phyloP scores from a whole-genome alignment of 2,329 filamentous ascomycete genomes.

The Grosmannia serpens region DNA sequence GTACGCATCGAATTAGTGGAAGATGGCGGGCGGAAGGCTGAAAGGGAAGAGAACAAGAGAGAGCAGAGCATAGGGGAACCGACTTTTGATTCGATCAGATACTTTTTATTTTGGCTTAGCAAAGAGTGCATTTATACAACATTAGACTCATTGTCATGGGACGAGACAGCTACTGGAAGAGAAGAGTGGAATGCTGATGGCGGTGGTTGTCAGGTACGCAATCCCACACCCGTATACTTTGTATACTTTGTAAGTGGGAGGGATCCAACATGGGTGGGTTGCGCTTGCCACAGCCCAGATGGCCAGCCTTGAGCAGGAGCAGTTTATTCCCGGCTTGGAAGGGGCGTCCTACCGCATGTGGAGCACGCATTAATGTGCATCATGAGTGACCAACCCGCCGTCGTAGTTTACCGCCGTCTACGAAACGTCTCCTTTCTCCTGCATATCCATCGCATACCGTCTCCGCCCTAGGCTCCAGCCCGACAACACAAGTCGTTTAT shows the following conservation, averaged over 20 bases:
- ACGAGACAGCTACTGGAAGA: neutral
- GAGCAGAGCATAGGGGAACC: neutral
- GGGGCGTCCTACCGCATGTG: neutral
- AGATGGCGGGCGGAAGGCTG: constrained; percentile 1
- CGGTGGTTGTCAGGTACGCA: too few species aligned
- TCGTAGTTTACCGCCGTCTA: neutral
- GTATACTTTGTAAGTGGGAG: too few species aligned
- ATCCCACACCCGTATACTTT: too few species aligned
- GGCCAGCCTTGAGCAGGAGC: neutral
- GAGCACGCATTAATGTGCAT: neutral
- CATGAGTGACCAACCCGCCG: neutral
- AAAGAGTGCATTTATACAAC: neutral
- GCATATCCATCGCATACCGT: neutral
- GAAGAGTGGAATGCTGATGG: too few species aligned
- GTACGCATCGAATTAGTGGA: constrained; percentile 11
- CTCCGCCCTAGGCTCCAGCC: neutral
- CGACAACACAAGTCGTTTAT: too few species aligned
- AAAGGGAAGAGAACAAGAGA: neutral
- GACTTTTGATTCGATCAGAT: neutral
- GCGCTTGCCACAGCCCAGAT: neutral
- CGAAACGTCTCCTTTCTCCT: neutral
- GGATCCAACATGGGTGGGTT: neutral
- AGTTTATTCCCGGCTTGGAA: neutral
- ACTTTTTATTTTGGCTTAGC: neutral
- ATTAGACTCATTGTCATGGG: neutral